Evolutionary conservation across 2,329 filamentous ascomycete genomes (phyloP).

Genomic region (Fonsecaea erecta): DNA sequence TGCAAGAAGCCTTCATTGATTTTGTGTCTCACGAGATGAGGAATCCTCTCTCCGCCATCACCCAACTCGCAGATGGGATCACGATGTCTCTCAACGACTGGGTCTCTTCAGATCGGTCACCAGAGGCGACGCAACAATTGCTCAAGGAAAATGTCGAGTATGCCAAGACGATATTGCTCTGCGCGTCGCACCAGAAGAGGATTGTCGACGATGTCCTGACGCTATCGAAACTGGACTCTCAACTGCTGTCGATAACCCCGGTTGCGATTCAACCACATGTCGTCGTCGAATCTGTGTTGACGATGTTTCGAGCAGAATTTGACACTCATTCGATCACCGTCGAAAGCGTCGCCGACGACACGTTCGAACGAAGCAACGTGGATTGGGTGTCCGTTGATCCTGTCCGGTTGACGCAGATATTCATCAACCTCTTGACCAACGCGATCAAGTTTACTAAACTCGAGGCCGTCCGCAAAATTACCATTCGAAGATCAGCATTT

Average conservation of each 20-base stretch:
- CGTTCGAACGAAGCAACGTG: constrained; percentile 1
- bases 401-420: constrained; percentile 61
- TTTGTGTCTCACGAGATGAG: constrained; percentile 65
- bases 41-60: constrained; percentile 62
- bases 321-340: constrained; percentile 23
- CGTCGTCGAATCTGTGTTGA: constrained; percentile 69
- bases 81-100: constrained; percentile 48
- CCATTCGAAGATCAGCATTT: constrained; percentile 21
- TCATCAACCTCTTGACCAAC: constrained; percentile 66
- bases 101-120: constrained; percentile 3
- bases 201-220: constrained; percentile 76
- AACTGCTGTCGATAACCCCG: constrained; percentile 72
- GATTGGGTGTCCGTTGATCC: constrained; percentile 59
- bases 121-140: constrained; percentile 42
- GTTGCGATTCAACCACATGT: constrained; percentile 68
- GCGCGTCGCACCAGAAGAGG: constrained; percentile 76
- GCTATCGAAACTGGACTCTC: constrained; percentile 75
- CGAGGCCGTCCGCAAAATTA: constrained; percentile 21
- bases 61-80: constrained; percentile 64
- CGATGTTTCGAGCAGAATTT: constrained; percentile 77
- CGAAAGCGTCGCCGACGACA: constrained; percentile 22
- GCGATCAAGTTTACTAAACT: constrained; percentile 63
- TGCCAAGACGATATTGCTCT: constrained; percentile 75
- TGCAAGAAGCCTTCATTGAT: constrained; percentile 79
- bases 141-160: constrained; percentile 69